Percentiles rank a stretch among this genome's conserved stretches.
phyloP scores from a whole-genome alignment of 1,139 yeast species.

The Arxiozyma bovina region DNA sequence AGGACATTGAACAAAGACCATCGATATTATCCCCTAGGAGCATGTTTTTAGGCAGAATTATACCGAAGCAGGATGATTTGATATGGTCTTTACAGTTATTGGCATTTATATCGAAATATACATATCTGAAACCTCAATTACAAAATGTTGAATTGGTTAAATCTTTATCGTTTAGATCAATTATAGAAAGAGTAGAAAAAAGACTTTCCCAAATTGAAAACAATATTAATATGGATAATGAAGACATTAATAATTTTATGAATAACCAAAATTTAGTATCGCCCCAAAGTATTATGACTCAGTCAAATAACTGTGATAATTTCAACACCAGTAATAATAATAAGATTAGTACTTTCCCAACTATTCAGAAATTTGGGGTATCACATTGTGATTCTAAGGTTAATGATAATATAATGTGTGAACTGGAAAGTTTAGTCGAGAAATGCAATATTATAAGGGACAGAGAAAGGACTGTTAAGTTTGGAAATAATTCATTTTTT shows the following conservation, averaged over 20 bases:
- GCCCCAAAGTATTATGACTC: not conserved
- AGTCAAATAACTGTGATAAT: too few relatives aligned
- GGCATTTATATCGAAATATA: conserved; percentile 89
- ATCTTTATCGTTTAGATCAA: conserved; percentile 31
- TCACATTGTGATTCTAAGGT: not conserved
- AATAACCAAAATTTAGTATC: not conserved
- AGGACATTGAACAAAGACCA: conserved; percentile 13
- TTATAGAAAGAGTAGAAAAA: conserved; percentile 18
- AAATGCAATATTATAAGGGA: not conserved
- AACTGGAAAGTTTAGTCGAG: not conserved
- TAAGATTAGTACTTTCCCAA: not conserved
- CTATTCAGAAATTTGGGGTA: too few relatives aligned
- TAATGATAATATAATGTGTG: not conserved
- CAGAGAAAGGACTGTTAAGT: not conserved
- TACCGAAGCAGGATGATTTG: conserved; percentile 88
- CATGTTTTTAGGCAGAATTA: conserved; percentile 65
- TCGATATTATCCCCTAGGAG: conserved; percentile 44
- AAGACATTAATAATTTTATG: not conserved
- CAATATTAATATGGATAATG: not conserved
- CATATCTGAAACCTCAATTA: conserved; percentile 62
- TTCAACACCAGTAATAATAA: not conserved
- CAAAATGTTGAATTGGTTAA: conserved; percentile 63
- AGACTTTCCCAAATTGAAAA: conserved; percentile 6
- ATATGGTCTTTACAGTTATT: conserved; percentile 86
- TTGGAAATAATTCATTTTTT: conserved; percentile 1